A percentile compares a stretch with the other conserved stretches of the same genome.
These are phyloP conservation scores for Grigorovia transvaalensis DNA, from an alignment of 805 yeast species.

Conservation along the genomic window DNA sequence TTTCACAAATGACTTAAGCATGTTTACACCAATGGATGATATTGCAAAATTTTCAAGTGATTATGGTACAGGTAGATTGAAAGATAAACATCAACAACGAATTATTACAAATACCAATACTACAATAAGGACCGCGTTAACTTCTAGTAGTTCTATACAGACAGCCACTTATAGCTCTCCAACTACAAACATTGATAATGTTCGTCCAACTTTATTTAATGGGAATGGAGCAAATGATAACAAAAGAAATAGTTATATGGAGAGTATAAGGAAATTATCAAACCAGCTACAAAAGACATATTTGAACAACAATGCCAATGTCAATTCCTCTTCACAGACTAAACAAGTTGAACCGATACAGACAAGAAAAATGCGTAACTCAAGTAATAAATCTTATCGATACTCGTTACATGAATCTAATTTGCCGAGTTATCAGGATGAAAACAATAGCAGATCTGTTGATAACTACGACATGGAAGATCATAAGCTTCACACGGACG, in stretches of 20 bases:
- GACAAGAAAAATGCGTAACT: not conserved
- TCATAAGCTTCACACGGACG: not conserved
- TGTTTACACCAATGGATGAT: conserved; percentile 24
- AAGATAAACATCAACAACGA: conserved; percentile 8
- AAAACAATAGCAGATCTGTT: not conserved
- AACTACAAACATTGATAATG: too few species aligned
- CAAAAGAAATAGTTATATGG: conserved; percentile 12
- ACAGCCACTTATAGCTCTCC: too few species aligned
- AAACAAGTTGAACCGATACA: not conserved
- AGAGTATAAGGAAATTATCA: conserved; percentile 23
- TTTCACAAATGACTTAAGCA: conserved; percentile 15
- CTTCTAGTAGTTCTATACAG: too few species aligned
- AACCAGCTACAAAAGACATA: conserved; percentile 16
- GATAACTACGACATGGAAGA: not conserved
- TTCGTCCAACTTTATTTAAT: too few species aligned
- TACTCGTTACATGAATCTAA: conserved; percentile 4
- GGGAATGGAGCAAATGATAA: not conserved
- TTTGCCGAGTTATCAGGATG: conserved; percentile 1
- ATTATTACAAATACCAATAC: not conserved
- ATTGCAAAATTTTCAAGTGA: conserved; percentile 24
- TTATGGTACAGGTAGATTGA: conserved; percentile 28
- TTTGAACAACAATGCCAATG: not conserved
- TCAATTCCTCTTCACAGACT: not conserved
- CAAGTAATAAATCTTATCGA: not conserved
- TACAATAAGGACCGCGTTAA: not conserved